phyloP scores from a whole-genome alignment of 164 flowering plant species.

The Macadamia tetraphylla region DNA sequence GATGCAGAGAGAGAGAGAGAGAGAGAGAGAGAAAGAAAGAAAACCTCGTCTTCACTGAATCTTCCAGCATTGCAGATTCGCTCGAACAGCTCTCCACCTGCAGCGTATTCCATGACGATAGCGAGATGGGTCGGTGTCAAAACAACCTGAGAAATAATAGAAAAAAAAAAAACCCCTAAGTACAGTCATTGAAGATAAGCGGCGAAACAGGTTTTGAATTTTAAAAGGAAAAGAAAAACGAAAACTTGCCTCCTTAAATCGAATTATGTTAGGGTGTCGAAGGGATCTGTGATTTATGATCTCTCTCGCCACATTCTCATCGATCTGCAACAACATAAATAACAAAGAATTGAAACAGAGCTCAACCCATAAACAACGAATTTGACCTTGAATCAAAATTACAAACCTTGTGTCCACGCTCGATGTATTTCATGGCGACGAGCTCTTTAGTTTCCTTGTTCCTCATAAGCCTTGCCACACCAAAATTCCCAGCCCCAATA shows the following conservation, averaged over 20 bases:
- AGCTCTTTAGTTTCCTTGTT: too few species aligned
- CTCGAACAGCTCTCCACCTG: slow-evolving; percentile 86
- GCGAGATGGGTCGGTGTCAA: slow-evolving; percentile 80
- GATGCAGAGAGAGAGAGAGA: neutral
- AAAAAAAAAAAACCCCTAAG: slow-evolving; percentile 1
- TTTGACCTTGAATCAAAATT: neutral
- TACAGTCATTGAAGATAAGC: neutral
- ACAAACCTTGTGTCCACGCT: too few species aligned
- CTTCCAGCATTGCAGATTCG: slow-evolving; percentile 73
- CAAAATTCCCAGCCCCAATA: too few species aligned
- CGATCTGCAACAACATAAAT: slow-evolving; percentile 47
- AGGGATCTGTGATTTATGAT: slow-evolving; percentile 86
- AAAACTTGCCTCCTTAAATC: slow-evolving; percentile 71
- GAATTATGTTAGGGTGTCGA: slow-evolving; percentile 84
- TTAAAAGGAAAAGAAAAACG: neutral
- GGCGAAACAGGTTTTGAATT: too few species aligned
- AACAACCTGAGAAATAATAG: slow-evolving; percentile 44
- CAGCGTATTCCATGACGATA: slow-evolving; percentile 90
- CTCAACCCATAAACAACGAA: neutral
- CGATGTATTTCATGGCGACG: too few species aligned
- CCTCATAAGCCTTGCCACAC: too few species aligned
- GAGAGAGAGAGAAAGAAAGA: neutral
- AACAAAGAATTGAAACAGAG: neutral
- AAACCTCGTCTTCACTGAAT: slow-evolving; percentile 77
- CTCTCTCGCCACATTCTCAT: slow-evolving; percentile 92